Evolutionary conservation across 441 rosid species (phyloP).

Genomic region (Omphalea diandra): DNA sequence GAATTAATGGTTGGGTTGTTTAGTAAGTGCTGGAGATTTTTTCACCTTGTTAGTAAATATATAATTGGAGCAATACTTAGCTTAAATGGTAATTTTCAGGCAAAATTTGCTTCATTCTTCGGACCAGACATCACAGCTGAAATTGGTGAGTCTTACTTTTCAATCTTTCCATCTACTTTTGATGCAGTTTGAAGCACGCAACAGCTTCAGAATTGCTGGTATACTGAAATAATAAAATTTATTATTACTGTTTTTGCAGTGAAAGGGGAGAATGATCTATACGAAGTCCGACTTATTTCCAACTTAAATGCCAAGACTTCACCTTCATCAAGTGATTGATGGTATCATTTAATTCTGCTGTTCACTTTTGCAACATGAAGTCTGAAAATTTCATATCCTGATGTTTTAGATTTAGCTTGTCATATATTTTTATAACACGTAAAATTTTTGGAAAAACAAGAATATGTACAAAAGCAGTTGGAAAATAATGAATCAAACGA

Average conservation of each 20-base stretch:
- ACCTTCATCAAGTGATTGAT: conserved; percentile 38
- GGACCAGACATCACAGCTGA: conserved; percentile 86
- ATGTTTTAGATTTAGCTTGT: conserved; percentile 11
- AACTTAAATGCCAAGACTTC: conserved; percentile 40
- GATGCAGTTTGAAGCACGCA: neutral
- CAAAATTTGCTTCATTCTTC: conserved; percentile 87
- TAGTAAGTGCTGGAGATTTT: neutral
- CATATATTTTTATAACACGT: neutral
- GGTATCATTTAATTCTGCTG: conserved; percentile 19
- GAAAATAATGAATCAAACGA: neutral
- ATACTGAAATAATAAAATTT: neutral
- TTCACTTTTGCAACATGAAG: conserved; percentile 2
- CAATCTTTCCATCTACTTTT: neutral
- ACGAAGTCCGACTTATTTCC: conserved; percentile 77
- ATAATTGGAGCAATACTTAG: conserved; percentile 10
- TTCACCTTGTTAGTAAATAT: neutral
- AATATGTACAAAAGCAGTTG: neutral
- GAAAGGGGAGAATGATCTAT: conserved; percentile 61
- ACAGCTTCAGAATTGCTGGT: neutral
- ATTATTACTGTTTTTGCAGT: conserved; percentile 37
- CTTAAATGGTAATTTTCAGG: conserved; percentile 42
- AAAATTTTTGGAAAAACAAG: neutral
- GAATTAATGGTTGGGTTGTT: neutral
- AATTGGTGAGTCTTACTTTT: conserved; percentile 51
- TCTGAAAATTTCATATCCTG: conserved; percentile 16